Evolutionary conservation across 148 eudicot species (phyloP).

Genomic region (Vaccinium macrocarpon): DNA sequence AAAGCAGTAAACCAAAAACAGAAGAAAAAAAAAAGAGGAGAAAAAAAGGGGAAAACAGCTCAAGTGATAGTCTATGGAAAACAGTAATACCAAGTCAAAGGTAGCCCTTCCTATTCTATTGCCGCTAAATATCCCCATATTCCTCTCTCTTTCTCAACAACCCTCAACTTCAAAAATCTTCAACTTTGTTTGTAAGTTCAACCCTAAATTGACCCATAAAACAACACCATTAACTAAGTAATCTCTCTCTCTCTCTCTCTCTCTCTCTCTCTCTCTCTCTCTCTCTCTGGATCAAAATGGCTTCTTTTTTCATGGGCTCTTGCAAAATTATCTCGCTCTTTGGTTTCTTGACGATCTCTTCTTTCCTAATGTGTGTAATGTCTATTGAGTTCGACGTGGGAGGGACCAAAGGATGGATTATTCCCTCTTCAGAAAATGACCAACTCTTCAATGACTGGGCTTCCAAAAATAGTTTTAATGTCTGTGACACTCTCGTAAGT

Average conservation of each 20-base stretch:
- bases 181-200: not conserved
- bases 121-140: not conserved
- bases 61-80: not conserved
- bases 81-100: slow-evolving; percentile 18
- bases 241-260: not conserved
- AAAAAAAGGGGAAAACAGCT: too few relatives aligned
- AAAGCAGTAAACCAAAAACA: too few relatives aligned
- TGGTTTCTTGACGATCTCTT: not conserved
- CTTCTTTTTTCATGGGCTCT: slow-evolving; percentile 2
- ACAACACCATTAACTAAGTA: not conserved
- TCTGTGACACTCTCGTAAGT: slow-evolving; percentile 63
- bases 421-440: slow-evolving; percentile 38
- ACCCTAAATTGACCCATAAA: not conserved
- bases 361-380: not conserved
- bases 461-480: slow-evolving; percentile 43
- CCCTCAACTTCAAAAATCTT: not conserved
- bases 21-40: too few relatives aligned
- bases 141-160: slow-evolving; percentile 7
- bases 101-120: slow-evolving; percentile 5
- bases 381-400: slow-evolving; percentile 45
- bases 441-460: slow-evolving; percentile 52
- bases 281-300: not conserved
- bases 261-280: not conserved
- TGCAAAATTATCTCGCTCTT: not conserved
- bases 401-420: slow-evolving; percentile 41